Percentiles rank a stretch among this genome's conserved stretches.
Evolutionary conservation across 305 asterid genomes (phyloP).

Genomic region (Ilex paraguariensis): DNA sequence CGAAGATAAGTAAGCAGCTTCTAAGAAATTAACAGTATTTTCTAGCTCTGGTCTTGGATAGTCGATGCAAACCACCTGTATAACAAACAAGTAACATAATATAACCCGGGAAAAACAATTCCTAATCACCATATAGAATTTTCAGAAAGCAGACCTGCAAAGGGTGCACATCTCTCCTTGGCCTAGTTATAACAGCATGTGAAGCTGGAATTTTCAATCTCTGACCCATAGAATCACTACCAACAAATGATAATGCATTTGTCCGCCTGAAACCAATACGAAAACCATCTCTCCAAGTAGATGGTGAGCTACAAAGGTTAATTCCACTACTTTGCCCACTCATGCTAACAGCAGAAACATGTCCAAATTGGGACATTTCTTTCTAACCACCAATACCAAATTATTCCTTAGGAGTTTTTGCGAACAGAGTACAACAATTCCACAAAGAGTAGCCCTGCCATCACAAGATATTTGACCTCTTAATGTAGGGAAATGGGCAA

Average conservation of each 20-base stretch:
- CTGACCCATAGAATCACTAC: conserved; percentile 55
- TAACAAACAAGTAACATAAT: conserved; percentile 5
- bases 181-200: conserved; percentile 29
- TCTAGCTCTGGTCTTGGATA: conserved; percentile 94
- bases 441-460: conserved; percentile 1
- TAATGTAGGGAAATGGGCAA: too few species aligned
- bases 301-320: conserved; percentile 33
- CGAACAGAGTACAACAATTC: conserved; percentile 14
- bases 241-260: conserved; percentile 45
- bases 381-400: conserved; percentile 10
- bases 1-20: conserved; percentile 78
- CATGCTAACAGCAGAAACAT: conserved; percentile 71
- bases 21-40: conserved; percentile 70
- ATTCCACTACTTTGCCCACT: conserved; percentile 41
- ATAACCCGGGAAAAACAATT: not conserved
- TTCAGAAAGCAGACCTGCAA: conserved; percentile 51
- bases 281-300: conserved; percentile 27
- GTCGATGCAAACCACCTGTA: conserved; percentile 76
- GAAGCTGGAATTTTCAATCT: conserved; percentile 37
- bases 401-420: not conserved
- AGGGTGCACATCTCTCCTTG: conserved; percentile 27
- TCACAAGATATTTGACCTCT: too few species aligned
- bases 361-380: conserved; percentile 66
- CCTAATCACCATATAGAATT: conserved; percentile 8
- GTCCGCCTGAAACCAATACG: conserved; percentile 22